A percentile compares a stretch with the other conserved stretches of the same genome.
Conservation (phyloP, 179 eudicot genomes). For the Actinidia chinensis region DNA sequence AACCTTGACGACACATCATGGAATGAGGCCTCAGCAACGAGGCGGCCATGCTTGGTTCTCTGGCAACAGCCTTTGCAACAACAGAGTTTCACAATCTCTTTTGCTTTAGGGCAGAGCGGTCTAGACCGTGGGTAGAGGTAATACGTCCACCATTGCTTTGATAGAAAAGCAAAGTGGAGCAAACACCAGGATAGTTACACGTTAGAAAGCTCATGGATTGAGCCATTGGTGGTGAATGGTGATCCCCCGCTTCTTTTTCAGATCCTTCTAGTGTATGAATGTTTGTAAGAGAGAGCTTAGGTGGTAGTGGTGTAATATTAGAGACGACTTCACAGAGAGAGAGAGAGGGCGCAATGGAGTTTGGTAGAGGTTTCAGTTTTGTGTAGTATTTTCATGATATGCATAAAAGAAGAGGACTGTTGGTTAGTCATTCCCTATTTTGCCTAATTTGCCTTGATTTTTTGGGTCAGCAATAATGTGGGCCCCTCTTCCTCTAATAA, state of each 20-base stretch:
- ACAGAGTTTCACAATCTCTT: conserved; percentile 57
- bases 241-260: neutral
- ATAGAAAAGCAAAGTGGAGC: conserved; percentile 45
- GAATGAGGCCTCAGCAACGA: conserved; percentile 71
- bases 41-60: conserved; percentile 83
- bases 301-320: conserved; percentile 17
- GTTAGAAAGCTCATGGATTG: conserved; percentile 33
- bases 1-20: conserved; percentile 96
- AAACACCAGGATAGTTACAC: conserved; percentile 32
- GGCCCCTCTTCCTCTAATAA: no score
- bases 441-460: no score
- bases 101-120: conserved; percentile 63
- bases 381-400: neutral
- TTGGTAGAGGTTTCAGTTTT: conserved; percentile 22
- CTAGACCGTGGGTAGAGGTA: conserved; percentile 80
- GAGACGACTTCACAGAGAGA: neutral
- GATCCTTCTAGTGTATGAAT: neutral
- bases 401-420: neutral
- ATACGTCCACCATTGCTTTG: conserved; percentile 13
- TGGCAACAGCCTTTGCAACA: conserved; percentile 69
- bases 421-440: no score
- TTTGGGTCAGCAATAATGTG: no score
- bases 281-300: conserved; percentile 16
- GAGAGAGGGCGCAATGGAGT: conserved; percentile 21
- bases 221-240: conserved; percentile 28